phyloP scores from a whole-genome alignment of 2,329 filamentous ascomycete genomes.

The Uncinocarpus reesii region DNA sequence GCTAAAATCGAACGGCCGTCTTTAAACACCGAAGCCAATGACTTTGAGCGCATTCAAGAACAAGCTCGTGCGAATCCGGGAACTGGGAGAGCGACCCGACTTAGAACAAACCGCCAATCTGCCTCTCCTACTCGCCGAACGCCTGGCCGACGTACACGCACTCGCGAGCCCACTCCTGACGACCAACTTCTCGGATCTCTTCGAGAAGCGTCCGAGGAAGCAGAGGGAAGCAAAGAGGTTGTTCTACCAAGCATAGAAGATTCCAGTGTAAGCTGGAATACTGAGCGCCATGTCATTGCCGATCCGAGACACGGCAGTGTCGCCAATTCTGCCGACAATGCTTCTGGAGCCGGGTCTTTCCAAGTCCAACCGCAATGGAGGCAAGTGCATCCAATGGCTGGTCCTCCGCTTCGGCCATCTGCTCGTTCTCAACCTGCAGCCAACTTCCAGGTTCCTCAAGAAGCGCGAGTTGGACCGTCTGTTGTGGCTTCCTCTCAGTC shows the following conservation, averaged over 20 bases:
- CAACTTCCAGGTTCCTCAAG: not conserved
- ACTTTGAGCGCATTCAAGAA: conserved; percentile 21
- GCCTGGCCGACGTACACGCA: not conserved
- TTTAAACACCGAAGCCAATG: conserved; percentile 10
- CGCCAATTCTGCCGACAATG: not conserved
- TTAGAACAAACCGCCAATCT: conserved; percentile 2
- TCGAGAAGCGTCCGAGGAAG: conserved; percentile 19
- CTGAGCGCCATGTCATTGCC: conserved; percentile 14
- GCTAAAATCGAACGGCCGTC: conserved; percentile 13
- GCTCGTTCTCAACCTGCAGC: not conserved
- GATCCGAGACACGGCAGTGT: not conserved
- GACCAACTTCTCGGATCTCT: conserved; percentile 19
- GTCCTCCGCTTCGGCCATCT: conserved; percentile 5
- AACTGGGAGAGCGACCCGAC: conserved; percentile 12
- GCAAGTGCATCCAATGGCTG: conserved; percentile 1
- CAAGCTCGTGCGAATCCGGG: conserved; percentile 11
- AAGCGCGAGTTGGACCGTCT: not conserved
- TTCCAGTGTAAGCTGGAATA: conserved; percentile 18
- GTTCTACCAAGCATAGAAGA: conserved; percentile 8
- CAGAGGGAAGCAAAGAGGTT: conserved; percentile 1
- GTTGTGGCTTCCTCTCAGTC: not conserved
- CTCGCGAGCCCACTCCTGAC: conserved; percentile 18
- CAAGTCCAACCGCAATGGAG: not conserved
- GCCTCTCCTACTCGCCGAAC: conserved; percentile 5
- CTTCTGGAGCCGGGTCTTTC: not conserved